These are phyloP conservation scores for Tolypocladium ovalisporum DNA, from an alignment of 2,329 filamentous ascomycete genomes.

Conservation along the genomic window DNA sequence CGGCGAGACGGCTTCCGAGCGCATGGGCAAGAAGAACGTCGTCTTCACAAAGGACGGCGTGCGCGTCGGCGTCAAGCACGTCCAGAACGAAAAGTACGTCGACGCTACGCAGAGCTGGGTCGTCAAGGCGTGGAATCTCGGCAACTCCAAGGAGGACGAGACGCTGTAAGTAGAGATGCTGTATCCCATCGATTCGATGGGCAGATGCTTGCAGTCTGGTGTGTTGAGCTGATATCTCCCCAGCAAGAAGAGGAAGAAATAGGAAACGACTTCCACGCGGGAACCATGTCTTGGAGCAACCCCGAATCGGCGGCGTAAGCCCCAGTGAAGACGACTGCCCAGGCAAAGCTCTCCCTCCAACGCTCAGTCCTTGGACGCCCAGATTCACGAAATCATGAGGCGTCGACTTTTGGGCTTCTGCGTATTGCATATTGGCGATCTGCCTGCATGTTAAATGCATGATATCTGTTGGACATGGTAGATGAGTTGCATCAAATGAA, in stretches of 20 bases:
- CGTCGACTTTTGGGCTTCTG: background rate
- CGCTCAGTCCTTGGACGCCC: background rate
- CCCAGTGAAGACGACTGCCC: background rate
- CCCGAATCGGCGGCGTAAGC: background rate
- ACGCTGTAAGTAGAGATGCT: slow-evolving; percentile 8
- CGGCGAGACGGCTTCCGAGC: slow-evolving; percentile 51
- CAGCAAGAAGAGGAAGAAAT: slow-evolving; percentile 6
- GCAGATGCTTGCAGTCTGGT: background rate
- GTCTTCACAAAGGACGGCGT: slow-evolving; percentile 66
- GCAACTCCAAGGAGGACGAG: slow-evolving; percentile 16
- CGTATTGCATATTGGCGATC: background rate
- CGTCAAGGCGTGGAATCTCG: slow-evolving; percentile 55
- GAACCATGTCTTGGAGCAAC: background rate
- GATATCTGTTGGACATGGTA: background rate
- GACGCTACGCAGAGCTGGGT: slow-evolving; percentile 61
- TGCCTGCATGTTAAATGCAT: background rate
- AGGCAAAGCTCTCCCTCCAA: background rate
- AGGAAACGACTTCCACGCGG: background rate
- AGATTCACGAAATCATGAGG: background rate
- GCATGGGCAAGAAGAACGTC: slow-evolving; percentile 67
- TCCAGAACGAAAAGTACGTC: slow-evolving; percentile 59
- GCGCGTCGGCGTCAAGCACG: slow-evolving; percentile 58
- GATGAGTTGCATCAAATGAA: background rate
- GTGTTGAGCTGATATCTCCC: background rate
- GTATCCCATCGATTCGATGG: background rate